Conservation (phyloP, 495 filamentous ascomycete genomes). For the Niebla homalea region DNA sequence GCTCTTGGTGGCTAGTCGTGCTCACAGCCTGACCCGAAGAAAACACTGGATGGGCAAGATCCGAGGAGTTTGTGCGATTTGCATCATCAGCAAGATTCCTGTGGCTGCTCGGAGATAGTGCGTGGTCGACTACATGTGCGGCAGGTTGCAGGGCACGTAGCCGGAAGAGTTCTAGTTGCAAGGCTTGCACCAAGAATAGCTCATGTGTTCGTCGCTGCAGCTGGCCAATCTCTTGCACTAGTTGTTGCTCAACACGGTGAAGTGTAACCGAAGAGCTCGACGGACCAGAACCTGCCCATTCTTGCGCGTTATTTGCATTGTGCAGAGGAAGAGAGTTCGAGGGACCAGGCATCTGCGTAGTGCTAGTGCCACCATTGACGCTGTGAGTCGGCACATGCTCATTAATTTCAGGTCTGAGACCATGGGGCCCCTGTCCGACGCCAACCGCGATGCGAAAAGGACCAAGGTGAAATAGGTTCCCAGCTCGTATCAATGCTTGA, state of each 20-base stretch:
- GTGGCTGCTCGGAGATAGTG: neutral
- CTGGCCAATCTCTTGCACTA: slow-evolving; percentile 48
- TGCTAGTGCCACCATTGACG: neutral
- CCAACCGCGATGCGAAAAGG: slow-evolving; percentile 47
- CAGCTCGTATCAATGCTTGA: slow-evolving; percentile 14
- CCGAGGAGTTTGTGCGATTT: too few species aligned
- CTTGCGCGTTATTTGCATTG: neutral
- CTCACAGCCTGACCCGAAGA: slow-evolving; percentile 27
- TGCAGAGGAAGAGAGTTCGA: neutral
- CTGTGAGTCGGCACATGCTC: neutral
- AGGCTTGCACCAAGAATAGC: slow-evolving; percentile 37
- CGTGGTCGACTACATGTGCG: slow-evolving; percentile 9
- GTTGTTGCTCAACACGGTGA: slow-evolving; percentile 48
- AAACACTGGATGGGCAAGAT: slow-evolving; percentile 16
- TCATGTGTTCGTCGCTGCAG: slow-evolving; percentile 44
- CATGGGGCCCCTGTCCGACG: slow-evolving; percentile 40
- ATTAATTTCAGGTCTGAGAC: slow-evolving; percentile 21
- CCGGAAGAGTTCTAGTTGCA: slow-evolving; percentile 50
- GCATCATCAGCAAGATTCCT: too few species aligned
- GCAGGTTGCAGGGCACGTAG: slow-evolving; percentile 37
- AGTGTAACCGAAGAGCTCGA: slow-evolving; percentile 40
- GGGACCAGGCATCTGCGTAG: neutral
- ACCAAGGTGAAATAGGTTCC: slow-evolving; percentile 40
- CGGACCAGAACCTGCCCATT: slow-evolving; percentile 8
- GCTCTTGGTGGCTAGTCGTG: slow-evolving; percentile 40